phyloP scores from a whole-genome alignment of 2,329 filamentous ascomycete species.

The Neonectria magnoliae region DNA sequence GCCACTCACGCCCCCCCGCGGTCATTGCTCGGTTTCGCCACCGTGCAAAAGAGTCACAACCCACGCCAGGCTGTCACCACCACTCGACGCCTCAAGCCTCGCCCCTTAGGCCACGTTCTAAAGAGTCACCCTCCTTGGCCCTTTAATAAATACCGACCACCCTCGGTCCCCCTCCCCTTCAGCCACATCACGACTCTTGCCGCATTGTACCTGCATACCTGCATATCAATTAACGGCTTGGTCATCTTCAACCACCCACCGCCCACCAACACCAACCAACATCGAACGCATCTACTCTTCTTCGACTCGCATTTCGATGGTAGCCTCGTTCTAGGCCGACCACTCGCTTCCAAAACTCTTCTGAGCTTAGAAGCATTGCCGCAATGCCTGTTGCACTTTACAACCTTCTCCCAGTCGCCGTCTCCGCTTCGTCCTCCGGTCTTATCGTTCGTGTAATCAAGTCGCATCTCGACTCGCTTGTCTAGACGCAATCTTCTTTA shows the following conservation, averaged over 20 bases:
- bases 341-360: conserved; percentile 38
- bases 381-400: conserved; percentile 69
- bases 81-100: conserved; percentile 43
- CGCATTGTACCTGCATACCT: conserved; percentile 48
- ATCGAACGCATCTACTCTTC: conserved; percentile 12
- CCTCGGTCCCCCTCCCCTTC: conserved; percentile 34
- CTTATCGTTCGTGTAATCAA: conserved; percentile 65
- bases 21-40: conserved; percentile 48
- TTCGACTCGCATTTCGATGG: conserved; percentile 44
- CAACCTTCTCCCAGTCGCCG: conserved; percentile 67
- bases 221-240: conserved; percentile 38
- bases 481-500: conserved; percentile 56
- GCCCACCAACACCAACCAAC: conserved; percentile 13
- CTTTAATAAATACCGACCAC: conserved; percentile 46
- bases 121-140: conserved; percentile 47
- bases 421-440: conserved; percentile 70
- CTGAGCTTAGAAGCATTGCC: conserved; percentile 48
- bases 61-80: conserved; percentile 42
- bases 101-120: conserved; percentile 47
- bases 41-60: conserved; percentile 53
- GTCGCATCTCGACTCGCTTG: conserved; percentile 51
- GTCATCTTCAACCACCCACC: conserved; percentile 26
- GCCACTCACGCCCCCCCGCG: conserved; percentile 40
- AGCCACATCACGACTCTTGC: conserved; percentile 39
- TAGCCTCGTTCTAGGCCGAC: conserved; percentile 48